Evolutionary conservation across 1,139 yeast genomes (phyloP), one percentile per base, ranked within the genome.

Genomic region (Suhomyces ambrosiae): DNA sequence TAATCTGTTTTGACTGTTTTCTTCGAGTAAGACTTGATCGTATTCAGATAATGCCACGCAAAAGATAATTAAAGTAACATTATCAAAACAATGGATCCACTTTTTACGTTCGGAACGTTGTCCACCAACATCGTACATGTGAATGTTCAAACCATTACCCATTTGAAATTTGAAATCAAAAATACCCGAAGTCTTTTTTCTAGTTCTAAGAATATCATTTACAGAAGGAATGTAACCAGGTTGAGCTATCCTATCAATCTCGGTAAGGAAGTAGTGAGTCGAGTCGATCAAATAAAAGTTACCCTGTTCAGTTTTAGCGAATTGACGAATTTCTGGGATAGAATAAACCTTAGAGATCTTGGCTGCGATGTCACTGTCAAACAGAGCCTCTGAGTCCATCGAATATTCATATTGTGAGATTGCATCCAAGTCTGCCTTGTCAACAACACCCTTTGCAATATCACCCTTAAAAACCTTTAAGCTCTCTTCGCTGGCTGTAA

Each of bases 31-130:
- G 2, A 80, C 86, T 61, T 88, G 96, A 61, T 89, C 96, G 54
- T 89, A 89, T 59, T 89, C 97, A 2, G 92, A 82, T 36, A 89
- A 65, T 0, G 97, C 90, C 14, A 88, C 96, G 61, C 96, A 88
- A 59, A 88, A 89, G 41, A 89, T 87, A 33, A 89, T 86, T 35
- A 86, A 71, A 0, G 96, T 86, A 23, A 89, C 97, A 52, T 89
- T 88, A 61, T 89, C 96, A 54, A 89, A 89, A 57, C 96, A 89
- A 61, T 89, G 95, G 48, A 89, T 89, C 97, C 97, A 89, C 60
- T 89, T 89, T 55, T 87, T 87, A 37, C 97, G 79, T 64, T 89
- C 97, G 2, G 92, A 82, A 51, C 97, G 70, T 63, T 89, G 97
- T 2, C 97, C 97, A 45, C 97, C 97, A 33, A 89, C 96, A 60